These are phyloP conservation scores for Candida tallmaniae DNA, from an alignment of 805 yeast genomes.

Conservation along the genomic window DNA sequence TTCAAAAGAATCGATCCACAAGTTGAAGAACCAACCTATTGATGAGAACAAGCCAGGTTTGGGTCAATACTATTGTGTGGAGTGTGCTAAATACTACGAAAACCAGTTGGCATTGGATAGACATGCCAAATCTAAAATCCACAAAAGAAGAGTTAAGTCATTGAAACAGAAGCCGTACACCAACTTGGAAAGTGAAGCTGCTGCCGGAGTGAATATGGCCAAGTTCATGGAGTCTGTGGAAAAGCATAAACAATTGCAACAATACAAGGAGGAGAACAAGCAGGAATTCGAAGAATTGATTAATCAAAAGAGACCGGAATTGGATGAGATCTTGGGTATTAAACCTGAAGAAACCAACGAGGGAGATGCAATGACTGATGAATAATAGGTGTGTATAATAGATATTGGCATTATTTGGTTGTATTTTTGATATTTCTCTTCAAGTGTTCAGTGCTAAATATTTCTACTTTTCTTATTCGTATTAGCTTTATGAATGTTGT, in stretches of 20 bases:
- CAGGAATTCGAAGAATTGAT: slow-evolving; percentile 35
- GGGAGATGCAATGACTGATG: slow-evolving; percentile 18
- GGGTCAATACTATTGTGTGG: slow-evolving; percentile 92
- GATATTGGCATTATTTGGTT: not conserved
- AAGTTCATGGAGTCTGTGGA: slow-evolving; percentile 64
- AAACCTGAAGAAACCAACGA: slow-evolving; percentile 8
- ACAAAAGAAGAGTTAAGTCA: slow-evolving; percentile 79
- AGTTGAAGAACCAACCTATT: slow-evolving; percentile 72
- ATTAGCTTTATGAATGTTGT: not conserved
- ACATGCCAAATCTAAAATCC: slow-evolving; percentile 74
- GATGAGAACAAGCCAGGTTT: slow-evolving; percentile 92
- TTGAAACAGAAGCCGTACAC: slow-evolving; percentile 80
- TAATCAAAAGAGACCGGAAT: slow-evolving; percentile 33
- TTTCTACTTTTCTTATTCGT: too few species aligned
- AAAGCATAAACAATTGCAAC: slow-evolving; percentile 46
- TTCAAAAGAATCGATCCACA: slow-evolving; percentile 55
- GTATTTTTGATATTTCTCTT: not conserved
- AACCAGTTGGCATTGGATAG: slow-evolving; percentile 65
- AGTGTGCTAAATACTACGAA: slow-evolving; percentile 90
- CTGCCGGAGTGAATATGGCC: slow-evolving; percentile 71
- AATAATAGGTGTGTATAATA: slow-evolving; percentile 3
- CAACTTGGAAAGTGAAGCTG: slow-evolving; percentile 85
- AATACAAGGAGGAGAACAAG: slow-evolving; percentile 37
- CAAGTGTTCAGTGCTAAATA: too few species aligned
- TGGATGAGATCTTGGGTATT: slow-evolving; percentile 31